A percentile compares a stretch with the other conserved stretches of the same genome.
These are phyloP conservation scores for Malassezia restricta DNA, from an alignment of 1,284 basidiomycete species.

Conservation along the genomic window DNA sequence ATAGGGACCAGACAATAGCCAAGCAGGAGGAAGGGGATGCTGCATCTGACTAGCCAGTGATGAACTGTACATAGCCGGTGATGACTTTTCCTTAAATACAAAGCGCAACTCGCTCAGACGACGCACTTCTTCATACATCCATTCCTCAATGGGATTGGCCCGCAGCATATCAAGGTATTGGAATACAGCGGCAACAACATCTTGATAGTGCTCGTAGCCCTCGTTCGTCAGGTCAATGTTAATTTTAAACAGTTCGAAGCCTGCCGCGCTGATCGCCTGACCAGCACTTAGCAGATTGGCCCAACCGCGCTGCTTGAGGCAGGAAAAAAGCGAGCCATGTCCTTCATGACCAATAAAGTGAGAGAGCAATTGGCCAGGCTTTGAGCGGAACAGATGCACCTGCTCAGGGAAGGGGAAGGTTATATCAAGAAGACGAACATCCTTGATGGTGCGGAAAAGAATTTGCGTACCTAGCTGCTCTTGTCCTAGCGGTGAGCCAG, in stretches of 20 bases:
- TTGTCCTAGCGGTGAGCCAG: constrained; percentile 56
- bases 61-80: constrained; percentile 69
- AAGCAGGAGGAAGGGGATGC: constrained; percentile 67
- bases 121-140: constrained; percentile 68
- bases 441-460: constrained; percentile 78
- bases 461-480: constrained; percentile 59
- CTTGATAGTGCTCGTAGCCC: constrained; percentile 75
- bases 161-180: constrained; percentile 79
- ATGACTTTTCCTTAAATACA: constrained; percentile 73
- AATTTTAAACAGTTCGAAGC: constrained; percentile 81
- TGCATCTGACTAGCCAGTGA: constrained; percentile 65
- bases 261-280: constrained; percentile 56
- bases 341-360: constrained; percentile 95
- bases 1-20: constrained; percentile 62
- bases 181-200: constrained; percentile 63
- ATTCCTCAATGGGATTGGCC: constrained; percentile 57
- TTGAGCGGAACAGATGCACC: constrained; percentile 63
- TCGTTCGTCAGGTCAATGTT: constrained; percentile 67
- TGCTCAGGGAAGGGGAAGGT: constrained; percentile 61
- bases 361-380: constrained; percentile 65
- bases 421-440: constrained; percentile 73
- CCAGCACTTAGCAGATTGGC: constrained; percentile 67
- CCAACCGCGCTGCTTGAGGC: constrained; percentile 86
- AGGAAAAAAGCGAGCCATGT: constrained; percentile 78
- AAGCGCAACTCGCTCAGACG: constrained; percentile 66